Evolutionary conservation across 208 protist genomes (phyloP), one percentile per base, ranked within the genome.

Genomic region (Trypanosomatidae sp.): DNA sequence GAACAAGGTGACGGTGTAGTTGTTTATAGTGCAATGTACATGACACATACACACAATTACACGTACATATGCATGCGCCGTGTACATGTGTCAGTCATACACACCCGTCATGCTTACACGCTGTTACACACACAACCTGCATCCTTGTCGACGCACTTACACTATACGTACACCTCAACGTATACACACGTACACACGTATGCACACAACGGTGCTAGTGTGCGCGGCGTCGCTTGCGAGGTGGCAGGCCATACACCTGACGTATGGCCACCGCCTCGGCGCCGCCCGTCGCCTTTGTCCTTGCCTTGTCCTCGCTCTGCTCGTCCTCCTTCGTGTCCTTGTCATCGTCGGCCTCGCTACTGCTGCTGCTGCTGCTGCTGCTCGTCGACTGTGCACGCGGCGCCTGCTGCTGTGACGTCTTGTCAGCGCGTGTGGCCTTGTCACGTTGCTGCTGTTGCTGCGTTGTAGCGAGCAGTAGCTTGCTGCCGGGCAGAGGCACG

Each of bases 401-500:
- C 10, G 52, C 48, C 11, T 32, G n/a, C n/a, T n/a, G n/a, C n/a
- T n/a, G n/a, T n/a, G n/a, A n/a, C n/a, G n/a, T n/a, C n/a, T 33
- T 20, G 38, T 2, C 2, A 15, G 11, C 32, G 23, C 16, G 18
- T 26, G 23, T 7, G 32, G 48, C 21, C 27, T 42, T 13, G 41
- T 42, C 48, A 46, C 46, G 13, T 51, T 21, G 28, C 30, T 46
- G n/a, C 51, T n/a, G 4, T n/a, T n/a, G 33, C 33, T n/a, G 2
- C 33, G 2, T 39, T 2, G 33, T 6, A 3, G 2, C 33, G 15
- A n/a, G 33, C 33, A 39, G 33, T 2, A n/a, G 33, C 33, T 83
- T 72, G 0, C 54, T 61, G 4, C 80, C 80, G 10, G 75, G 80
- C 21, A 90, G 61, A 10, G 75, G 44, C 5, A 90, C 55, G 7